Evolutionary conservation across 192 early-diverging fungal species (phyloP), one percentile per base, ranked within the genome.

Genomic region (Neocallimastix lanati): DNA sequence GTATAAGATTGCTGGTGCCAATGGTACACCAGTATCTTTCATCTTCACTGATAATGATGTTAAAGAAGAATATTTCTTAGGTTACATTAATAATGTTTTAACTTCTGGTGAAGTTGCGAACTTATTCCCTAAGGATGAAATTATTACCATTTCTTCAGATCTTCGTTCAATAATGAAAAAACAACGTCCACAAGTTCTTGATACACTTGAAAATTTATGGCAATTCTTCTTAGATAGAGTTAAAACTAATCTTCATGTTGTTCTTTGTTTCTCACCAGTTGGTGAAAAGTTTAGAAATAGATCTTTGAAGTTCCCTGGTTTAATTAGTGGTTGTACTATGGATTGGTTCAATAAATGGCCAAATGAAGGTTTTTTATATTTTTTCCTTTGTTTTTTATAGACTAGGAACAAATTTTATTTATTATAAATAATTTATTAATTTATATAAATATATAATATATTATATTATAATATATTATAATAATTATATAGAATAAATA

Each of bases 161-260:
- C 80, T 91, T 67, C 85, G 90, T 29, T 80, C 80, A 13, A 83
- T 88, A 21, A 84, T 91, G 83, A 90, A 91, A 81, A 90, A 91
- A 78, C 86, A 85, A 76, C 79, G 89, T 28, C 90, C 90, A 12
- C 77, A 81, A 12, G 88, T 91, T n/a, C 76, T 85, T 25, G 90
- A 91, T 81, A 90, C 86, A 9, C 82, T 89, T 29, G 90, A 91
- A 80, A 90, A 91, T 67, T 82, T 91, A 18, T 91, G 90, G 90
- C 86, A 88, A 78, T 91, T 91, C 86, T 91, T 91, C 79, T 89
- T 91, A 77, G 90, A 91, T 78, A 86, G 90, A 12, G 90, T 91
- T 28, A 91, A 91, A 78, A 84, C 88, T 21, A 91, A 89, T 78
- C 83, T 91, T 27, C 90, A 91, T 79, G 88, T 91, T 38, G 88